Evolutionary conservation across 345 rosid genomes (phyloP).

Genomic region (Noccaea caerulescens): DNA sequence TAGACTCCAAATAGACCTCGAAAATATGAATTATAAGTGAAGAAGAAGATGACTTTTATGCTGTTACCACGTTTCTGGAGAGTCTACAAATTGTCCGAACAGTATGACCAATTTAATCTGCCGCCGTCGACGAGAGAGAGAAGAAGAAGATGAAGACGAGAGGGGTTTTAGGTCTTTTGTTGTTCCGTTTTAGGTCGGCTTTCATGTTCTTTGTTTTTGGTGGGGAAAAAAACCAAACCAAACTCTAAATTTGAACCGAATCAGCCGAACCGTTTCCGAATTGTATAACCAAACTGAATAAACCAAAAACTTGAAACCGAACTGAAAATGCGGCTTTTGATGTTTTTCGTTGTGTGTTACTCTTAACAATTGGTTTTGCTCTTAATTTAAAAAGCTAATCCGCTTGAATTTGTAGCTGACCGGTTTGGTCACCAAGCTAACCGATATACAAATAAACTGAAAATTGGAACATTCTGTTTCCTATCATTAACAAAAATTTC

Average conservation of each 20-base stretch:
- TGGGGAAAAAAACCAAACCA: background rate
- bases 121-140: constrained; percentile 30
- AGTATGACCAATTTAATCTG: background rate
- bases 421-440: constrained; percentile 17
- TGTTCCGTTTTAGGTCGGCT: constrained; percentile 35
- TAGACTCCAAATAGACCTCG: background rate
- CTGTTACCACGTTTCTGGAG: constrained; percentile 1
- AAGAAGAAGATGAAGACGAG: background rate
- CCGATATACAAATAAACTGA: background rate
- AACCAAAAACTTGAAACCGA: background rate
- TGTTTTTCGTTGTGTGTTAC: background rate
- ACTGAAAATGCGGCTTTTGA: background rate
- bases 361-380: background rate
- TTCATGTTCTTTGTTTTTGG: background rate
- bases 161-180: constrained; percentile 33
- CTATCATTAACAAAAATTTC: too few species aligned
- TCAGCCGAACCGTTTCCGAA: background rate
- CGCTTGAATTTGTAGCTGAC: background rate
- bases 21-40: constrained; percentile 3
- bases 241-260: background rate
- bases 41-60: background rate
- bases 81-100: background rate
- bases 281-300: background rate
- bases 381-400: background rate
- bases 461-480: background rate